Conservation (phyloP, 306 rosid genomes). For the Citrullus amarus region DNA sequence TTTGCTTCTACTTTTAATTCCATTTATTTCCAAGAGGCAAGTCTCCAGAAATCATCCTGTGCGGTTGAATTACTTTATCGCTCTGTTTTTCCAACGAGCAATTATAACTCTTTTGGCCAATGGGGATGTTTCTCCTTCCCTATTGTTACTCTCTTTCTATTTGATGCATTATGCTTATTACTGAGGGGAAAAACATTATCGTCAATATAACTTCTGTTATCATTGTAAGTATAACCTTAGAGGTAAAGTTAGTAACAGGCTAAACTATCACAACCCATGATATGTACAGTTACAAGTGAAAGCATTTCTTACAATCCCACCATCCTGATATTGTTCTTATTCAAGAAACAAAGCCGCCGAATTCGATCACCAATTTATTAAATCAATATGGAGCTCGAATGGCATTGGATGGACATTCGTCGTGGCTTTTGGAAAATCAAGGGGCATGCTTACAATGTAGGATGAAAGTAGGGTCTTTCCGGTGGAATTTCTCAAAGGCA, state of each 20-base stretch:
- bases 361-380: too few species aligned
- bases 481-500: too few species aligned
- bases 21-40: background rate
- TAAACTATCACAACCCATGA: too few species aligned
- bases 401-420: too few species aligned
- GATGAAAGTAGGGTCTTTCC: too few species aligned
- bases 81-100: background rate
- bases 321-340: too few species aligned
- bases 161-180: background rate
- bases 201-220: background rate
- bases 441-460: too few species aligned
- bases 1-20: background rate
- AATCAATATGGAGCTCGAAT: too few species aligned
- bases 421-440: too few species aligned
- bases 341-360: too few species aligned
- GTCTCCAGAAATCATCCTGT: background rate
- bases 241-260: background rate
- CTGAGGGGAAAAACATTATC: background rate
- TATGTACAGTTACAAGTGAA: too few species aligned
- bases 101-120: background rate
- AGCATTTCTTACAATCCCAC: too few species aligned
- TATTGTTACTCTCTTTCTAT: background rate
- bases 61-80: background rate
- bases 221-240: background rate
- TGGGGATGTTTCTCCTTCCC: background rate